Conservation (phyloP, 2,329 filamentous ascomycete genomes). For the Cordyceps tenuipes region DNA sequence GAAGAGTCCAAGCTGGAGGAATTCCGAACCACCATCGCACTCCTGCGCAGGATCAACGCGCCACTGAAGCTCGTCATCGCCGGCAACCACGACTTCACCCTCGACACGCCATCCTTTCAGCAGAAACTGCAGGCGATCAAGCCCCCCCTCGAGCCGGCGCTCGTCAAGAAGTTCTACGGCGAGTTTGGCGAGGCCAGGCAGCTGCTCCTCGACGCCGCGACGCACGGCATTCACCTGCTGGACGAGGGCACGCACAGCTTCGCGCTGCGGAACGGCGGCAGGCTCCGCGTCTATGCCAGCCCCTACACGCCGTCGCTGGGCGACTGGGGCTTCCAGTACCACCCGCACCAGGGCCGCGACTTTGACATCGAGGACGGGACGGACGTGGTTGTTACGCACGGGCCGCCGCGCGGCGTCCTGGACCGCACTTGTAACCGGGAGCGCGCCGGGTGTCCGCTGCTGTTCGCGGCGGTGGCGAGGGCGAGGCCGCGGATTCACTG, state of each 20-base stretch:
- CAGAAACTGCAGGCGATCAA: constrained; percentile 17
- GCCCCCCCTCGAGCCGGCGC: background rate
- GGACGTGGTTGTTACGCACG: constrained; percentile 28
- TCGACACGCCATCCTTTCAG: constrained; percentile 28
- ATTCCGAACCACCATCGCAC: constrained; percentile 27
- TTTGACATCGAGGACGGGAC: constrained; percentile 20
- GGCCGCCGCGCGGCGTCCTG: constrained; percentile 31
- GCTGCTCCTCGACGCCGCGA: constrained; percentile 19
- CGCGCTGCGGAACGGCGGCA: constrained; percentile 31
- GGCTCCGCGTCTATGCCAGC: constrained; percentile 35
- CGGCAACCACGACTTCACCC: constrained; percentile 43
- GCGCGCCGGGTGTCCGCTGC: constrained; percentile 22
- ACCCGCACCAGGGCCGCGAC: constrained; percentile 16
- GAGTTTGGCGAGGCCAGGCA: constrained; percentile 25
- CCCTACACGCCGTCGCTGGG: constrained; percentile 33
- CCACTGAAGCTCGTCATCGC: constrained; percentile 41
- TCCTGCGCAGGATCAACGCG: constrained; percentile 31
- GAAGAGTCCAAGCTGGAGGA: constrained; percentile 33
- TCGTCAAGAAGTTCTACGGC: constrained; percentile 25
- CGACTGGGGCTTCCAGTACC: constrained; percentile 39
- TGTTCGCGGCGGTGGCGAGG: constrained; percentile 23
- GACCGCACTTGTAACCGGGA: constrained; percentile 26
- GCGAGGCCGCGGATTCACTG: constrained; percentile 27
- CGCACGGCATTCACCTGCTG: constrained; percentile 30
- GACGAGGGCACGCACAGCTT: constrained; percentile 35